These are phyloP conservation scores for Parietichytrium sp. DNA, from an alignment of 108 stramenopile genomes.

Conservation along the genomic window DNA sequence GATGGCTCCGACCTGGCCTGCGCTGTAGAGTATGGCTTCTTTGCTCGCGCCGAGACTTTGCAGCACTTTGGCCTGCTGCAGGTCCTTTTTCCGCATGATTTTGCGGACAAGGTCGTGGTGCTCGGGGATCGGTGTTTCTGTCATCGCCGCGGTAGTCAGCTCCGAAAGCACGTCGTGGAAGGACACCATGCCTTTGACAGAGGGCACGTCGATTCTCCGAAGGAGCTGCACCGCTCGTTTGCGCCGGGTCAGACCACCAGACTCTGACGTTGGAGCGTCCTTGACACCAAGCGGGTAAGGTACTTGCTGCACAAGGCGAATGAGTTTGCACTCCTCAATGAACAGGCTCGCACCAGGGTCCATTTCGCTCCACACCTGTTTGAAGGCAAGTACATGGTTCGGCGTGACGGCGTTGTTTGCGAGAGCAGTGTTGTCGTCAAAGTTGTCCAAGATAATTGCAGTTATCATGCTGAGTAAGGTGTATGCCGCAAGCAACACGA, in stretches of 20 bases:
- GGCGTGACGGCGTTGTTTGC: neutral
- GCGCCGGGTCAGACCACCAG: neutral
- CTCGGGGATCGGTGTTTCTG: neutral
- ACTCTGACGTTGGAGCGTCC: neutral
- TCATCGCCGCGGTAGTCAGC: constrained; percentile 21
- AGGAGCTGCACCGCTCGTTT: neutral
- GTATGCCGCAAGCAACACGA: constrained; percentile 29
- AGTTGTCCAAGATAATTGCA: constrained; percentile 44
- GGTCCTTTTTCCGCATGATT: neutral
- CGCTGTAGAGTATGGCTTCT: constrained; percentile 21
- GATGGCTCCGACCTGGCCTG: constrained; percentile 6
- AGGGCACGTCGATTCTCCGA: constrained; percentile 19
- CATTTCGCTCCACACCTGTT: neutral
- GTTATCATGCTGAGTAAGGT: constrained; percentile 44
- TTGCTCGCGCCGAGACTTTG: neutral
- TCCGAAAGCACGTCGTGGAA: constrained; percentile 19
- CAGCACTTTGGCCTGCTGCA: constrained; percentile 23
- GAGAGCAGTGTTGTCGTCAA: constrained; percentile 11
- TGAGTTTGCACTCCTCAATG: neutral
- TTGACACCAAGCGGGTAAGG: constrained; percentile 11
- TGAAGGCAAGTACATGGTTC: constrained; percentile 36
- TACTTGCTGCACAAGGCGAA: neutral
- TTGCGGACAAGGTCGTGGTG: constrained; percentile 3
- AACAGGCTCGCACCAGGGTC: constrained; percentile 2
- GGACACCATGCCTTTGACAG: neutral